Evolutionary conservation across 306 rosid genomes (phyloP).

Genomic region (Ormosia emarginata): DNA sequence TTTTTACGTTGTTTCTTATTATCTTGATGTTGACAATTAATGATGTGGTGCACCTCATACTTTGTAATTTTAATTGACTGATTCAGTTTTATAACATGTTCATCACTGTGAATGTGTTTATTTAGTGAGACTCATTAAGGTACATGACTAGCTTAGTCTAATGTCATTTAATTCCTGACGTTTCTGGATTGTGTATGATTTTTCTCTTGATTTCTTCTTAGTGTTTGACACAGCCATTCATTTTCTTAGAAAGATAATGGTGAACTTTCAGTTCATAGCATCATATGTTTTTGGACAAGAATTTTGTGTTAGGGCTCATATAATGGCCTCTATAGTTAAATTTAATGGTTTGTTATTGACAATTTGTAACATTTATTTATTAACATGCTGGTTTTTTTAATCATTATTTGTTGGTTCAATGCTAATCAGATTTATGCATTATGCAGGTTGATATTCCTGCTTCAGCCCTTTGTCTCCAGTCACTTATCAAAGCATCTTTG

Average conservation of each 20-base stretch:
- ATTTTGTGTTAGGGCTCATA: neutral
- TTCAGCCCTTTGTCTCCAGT: constrained; percentile 62
- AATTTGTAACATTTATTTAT: neutral
- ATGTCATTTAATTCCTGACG: neutral
- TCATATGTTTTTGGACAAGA: neutral
- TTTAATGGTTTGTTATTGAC: neutral
- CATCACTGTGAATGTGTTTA: constrained; percentile 8
- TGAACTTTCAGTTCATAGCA: neutral
- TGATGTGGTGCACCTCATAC: neutral
- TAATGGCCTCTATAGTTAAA: neutral
- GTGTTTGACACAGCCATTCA: constrained; percentile 7
- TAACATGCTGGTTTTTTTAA: neutral
- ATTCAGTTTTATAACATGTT: neutral
- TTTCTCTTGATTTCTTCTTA: neutral
- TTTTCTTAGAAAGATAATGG: neutral
- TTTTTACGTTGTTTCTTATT: neutral
- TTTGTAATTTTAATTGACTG: neutral
- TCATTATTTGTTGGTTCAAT: neutral
- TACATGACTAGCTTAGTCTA: constrained; percentile 2
- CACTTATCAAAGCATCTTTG: constrained; percentile 70
- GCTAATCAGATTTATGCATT: constrained; percentile 10
- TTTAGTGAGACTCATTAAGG: neutral
- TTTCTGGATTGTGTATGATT: neutral
- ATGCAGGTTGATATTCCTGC: constrained; percentile 71
- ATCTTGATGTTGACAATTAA: constrained; percentile 7